These are phyloP conservation scores for Dujonia santamariae DNA, from an alignment of 1,139 yeast species.

Conservation along the genomic window DNA sequence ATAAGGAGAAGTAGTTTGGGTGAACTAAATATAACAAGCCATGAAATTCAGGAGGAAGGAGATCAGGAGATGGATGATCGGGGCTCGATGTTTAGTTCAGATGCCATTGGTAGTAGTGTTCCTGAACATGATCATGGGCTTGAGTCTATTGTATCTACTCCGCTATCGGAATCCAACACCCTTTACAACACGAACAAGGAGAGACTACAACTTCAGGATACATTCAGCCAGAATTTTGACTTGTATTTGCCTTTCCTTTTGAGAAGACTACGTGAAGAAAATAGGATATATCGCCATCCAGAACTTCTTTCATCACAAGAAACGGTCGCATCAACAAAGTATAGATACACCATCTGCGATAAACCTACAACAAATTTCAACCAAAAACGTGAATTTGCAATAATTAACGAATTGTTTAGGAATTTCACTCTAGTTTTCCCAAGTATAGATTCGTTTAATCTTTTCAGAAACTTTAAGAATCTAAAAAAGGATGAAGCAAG, in stretches of 20 bases:
- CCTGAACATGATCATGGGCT: too few species aligned
- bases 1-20: too few species aligned
- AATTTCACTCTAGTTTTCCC: constrained; percentile 29
- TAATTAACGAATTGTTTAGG: constrained; percentile 35
- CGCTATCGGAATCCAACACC: constrained; percentile 21
- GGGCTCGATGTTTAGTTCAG: too few species aligned
- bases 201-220: constrained; percentile 33
- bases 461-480: constrained; percentile 28
- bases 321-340: constrained; percentile 7
- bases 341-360: constrained; percentile 13
- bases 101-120: too few species aligned
- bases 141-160: constrained; percentile 5
- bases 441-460: constrained; percentile 24
- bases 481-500: constrained; percentile 26
- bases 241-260: constrained; percentile 36
- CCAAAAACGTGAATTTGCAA: constrained; percentile 26
- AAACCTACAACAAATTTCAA: constrained; percentile 19
- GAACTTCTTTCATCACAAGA: too few species aligned
- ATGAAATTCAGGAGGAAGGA: too few species aligned
- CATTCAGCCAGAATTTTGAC: constrained; percentile 36
- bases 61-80: too few species aligned
- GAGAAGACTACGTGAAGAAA: constrained; percentile 13
- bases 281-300: not conserved
- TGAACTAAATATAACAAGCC: too few species aligned
- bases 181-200: constrained; percentile 13